Evolutionary conservation across 768 basidiomycete genomes (phyloP), one percentile per base, ranked within the genome.

Genomic region (Pulveroboletus frians): DNA sequence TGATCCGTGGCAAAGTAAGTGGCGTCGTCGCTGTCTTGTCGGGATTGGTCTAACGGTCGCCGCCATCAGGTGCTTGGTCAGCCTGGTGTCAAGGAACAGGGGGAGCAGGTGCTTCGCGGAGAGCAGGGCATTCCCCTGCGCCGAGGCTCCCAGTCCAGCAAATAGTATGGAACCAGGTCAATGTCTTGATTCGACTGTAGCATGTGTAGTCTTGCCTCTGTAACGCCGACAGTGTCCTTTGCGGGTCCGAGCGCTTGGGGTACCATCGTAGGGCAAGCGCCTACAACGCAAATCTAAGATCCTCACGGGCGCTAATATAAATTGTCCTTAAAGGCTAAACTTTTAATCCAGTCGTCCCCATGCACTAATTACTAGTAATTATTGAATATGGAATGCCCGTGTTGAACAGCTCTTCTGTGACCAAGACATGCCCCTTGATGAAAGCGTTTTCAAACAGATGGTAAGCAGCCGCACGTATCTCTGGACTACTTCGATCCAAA

Each of bases 81-180:
- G 64, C 50, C 74, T 15, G 66, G 67, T 9, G 58, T 77, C 49
- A 81, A 80, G 57, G 73, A 79, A 44, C 73, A 81, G 37, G 81
- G 80, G 0, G 65, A 76, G 52, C 66, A 72, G 43, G 79, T 83
- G 21, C 69, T 83, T 26, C 71, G 74, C 21, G 82, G 82, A 17
- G 67, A 74, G 50, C 71, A 68, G 5, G 58, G 70, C 3, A 64
- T 72, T 39, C 69, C 70, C 5, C 53, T 39, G 38, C 59, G 63
- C 32, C 51, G 56, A 47, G 53, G 50, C 18, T 69, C 67, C 5
- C 46, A 51, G 27, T 59, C 56, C 5, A 49, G 41, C 56, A 64
- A 64, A 39, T 42, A 61, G 49, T 23, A 26, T 3, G 11, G 40
- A 53, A 18, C 39, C 31, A 3, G 30, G 20, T 4, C 4, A 15